Evolutionary conservation across 441 rosid species (phyloP).

Genomic region (Erodium chrysanthum): DNA sequence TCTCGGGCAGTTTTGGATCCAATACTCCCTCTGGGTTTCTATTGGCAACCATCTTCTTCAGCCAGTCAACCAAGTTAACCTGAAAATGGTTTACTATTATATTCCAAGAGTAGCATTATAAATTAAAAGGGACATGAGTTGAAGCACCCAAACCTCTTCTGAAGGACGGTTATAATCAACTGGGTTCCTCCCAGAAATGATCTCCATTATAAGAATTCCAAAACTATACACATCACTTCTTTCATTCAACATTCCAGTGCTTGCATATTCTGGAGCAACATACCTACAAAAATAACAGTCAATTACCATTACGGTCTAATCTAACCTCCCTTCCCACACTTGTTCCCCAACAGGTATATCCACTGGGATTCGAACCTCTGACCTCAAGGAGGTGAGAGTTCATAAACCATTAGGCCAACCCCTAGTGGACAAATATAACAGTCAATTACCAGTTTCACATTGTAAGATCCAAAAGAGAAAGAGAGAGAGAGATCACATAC

Average conservation of each 20-base stretch:
- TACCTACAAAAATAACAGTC: slow-evolving; percentile 36
- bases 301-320: background rate
- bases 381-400: too few species aligned
- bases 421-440: slow-evolving; percentile 16
- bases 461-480: background rate
- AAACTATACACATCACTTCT: slow-evolving; percentile 96
- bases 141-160: slow-evolving; percentile 39
- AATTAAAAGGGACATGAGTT: background rate
- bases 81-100: slow-evolving; percentile 20
- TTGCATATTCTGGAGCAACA: slow-evolving; percentile 95
- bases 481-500: slow-evolving; percentile 25
- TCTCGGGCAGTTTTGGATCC: slow-evolving; percentile 63
- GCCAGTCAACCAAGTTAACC: slow-evolving; percentile 97
- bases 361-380: too few species aligned
- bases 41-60: slow-evolving; percentile 85
- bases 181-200: slow-evolving; percentile 88
- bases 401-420: too few species aligned
- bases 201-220: slow-evolving; percentile 80
- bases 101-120: slow-evolving; percentile 10
- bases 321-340: too few species aligned
- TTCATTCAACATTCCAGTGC: slow-evolving; percentile 85
- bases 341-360: too few species aligned
- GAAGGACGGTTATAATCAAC: slow-evolving; percentile 84
- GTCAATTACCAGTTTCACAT: background rate
- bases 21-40: slow-evolving; percentile 78